A percentile compares a stretch with the other conserved stretches of the same genome.
phyloP scores from a whole-genome alignment of 441 rosid species.

The Biscutella auriculata region DNA sequence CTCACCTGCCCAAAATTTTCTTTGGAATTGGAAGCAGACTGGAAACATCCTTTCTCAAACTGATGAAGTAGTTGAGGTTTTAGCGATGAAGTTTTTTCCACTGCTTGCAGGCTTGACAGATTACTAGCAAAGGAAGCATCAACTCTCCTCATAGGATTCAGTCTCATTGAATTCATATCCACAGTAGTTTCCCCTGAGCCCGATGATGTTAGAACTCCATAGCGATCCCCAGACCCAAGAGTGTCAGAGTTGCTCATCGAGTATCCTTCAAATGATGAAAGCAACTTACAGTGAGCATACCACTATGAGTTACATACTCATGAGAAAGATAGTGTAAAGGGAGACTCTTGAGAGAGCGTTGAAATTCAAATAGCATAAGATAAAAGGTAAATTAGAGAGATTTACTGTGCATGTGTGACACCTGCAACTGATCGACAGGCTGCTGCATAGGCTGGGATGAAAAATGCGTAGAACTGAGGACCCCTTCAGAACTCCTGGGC shows the following conservation, averaged over 20 bases:
- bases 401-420: conserved; percentile 57
- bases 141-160: conserved; percentile 15
- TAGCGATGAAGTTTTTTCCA: conserved; percentile 2
- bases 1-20: conserved; percentile 11
- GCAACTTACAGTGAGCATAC: conserved; percentile 11
- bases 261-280: conserved; percentile 21
- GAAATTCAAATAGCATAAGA: conserved; percentile 8
- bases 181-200: conserved; percentile 12
- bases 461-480: conserved; percentile 32
- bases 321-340: neutral
- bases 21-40: conserved; percentile 13
- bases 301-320: conserved; percentile 1
- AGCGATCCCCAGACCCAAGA: conserved; percentile 19
- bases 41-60: conserved; percentile 19
- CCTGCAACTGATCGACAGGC: conserved; percentile 69
- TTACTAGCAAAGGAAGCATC: conserved; percentile 16
- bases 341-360: neutral
- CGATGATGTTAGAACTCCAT: conserved; percentile 15
- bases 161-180: conserved; percentile 14
- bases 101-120: conserved; percentile 13
- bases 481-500: conserved; percentile 49
- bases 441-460: conserved; percentile 64
- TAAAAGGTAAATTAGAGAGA: conserved; percentile 17
- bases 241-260: conserved; percentile 15
- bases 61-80: conserved; percentile 11